Conservation (phyloP, 352 stramenopile genomes). For the Phytophthora constricta region DNA sequence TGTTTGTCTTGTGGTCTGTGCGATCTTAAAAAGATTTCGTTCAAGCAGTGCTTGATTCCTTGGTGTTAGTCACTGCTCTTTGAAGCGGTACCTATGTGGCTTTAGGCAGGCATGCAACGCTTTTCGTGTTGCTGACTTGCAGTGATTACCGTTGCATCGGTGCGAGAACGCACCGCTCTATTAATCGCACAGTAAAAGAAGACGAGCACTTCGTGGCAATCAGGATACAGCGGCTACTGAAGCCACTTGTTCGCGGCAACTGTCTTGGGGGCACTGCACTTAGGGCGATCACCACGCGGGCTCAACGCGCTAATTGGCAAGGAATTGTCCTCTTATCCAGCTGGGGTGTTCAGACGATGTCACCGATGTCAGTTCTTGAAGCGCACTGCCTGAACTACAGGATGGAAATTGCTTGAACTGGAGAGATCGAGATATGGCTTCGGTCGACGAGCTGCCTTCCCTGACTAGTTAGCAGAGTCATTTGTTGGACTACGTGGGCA, state of each 20-base stretch:
- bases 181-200: conserved; percentile 14
- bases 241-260: conserved; percentile 10
- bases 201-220: too few species aligned
- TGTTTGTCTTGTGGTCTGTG: not conserved
- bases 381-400: conserved; percentile 12
- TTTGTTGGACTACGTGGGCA: not conserved
- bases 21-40: conserved; percentile 22
- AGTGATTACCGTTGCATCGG: not conserved
- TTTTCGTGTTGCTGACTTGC: conserved; percentile 9
- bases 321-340: conserved; percentile 30
- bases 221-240: conserved; percentile 7
- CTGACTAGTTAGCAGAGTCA: not conserved
- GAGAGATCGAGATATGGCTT: conserved; percentile 20
- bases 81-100: too few species aligned
- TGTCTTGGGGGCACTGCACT: conserved; percentile 19
- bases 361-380: conserved; percentile 16
- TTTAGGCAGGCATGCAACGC: not conserved
- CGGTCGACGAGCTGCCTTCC: conserved; percentile 2
- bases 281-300: conserved; percentile 7
- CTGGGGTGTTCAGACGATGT: conserved; percentile 29
- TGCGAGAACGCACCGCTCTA: not conserved
- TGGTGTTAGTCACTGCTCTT: conserved; percentile 13
- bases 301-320: conserved; percentile 6
- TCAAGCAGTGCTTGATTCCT: conserved; percentile 26
- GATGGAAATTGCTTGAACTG: conserved; percentile 28